Evolutionary conservation across 2,329 filamentous ascomycete genomes (phyloP).

Genomic region (Simplicillium aogashimaense): DNA sequence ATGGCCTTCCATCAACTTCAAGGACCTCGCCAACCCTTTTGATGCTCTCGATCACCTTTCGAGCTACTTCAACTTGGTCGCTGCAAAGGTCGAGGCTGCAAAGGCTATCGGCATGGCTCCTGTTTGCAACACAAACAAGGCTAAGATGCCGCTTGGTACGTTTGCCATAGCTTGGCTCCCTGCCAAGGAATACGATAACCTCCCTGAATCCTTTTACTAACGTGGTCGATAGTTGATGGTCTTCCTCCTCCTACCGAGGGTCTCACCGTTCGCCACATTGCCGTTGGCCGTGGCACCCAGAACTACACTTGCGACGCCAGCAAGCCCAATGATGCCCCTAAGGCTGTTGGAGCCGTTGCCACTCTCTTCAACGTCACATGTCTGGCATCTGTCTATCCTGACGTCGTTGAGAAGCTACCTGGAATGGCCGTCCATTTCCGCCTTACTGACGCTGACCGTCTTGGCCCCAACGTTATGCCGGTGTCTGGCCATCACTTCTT

Average conservation of each 20-base stretch:
- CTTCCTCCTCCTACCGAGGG: slow-evolving; percentile 53
- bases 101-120: slow-evolving; percentile 30
- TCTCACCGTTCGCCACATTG: slow-evolving; percentile 63
- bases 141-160: slow-evolving; percentile 40
- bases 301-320: slow-evolving; percentile 78
- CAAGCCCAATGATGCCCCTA: slow-evolving; percentile 51
- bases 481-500: slow-evolving; percentile 79
- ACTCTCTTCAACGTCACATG: slow-evolving; percentile 84
- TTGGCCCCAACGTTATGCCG: slow-evolving; percentile 49
- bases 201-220: neutral
- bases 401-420: slow-evolving; percentile 55
- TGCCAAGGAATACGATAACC: neutral
- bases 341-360: slow-evolving; percentile 63
- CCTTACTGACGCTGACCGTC: slow-evolving; percentile 30
- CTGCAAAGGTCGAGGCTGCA: slow-evolving; percentile 40
- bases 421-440: slow-evolving; percentile 59
- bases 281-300: slow-evolving; percentile 78
- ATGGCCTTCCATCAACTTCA: slow-evolving; percentile 24
- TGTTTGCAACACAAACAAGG: slow-evolving; percentile 43
- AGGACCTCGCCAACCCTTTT: slow-evolving; percentile 23
- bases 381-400: slow-evolving; percentile 58
- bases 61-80: slow-evolving; percentile 51
- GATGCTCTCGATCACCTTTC: slow-evolving; percentile 38
- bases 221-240: slow-evolving; percentile 20
- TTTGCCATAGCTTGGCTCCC: slow-evolving; percentile 1